Evolutionary conservation across 306 rosid species (phyloP).

Genomic region (Arachis hypogaea): DNA sequence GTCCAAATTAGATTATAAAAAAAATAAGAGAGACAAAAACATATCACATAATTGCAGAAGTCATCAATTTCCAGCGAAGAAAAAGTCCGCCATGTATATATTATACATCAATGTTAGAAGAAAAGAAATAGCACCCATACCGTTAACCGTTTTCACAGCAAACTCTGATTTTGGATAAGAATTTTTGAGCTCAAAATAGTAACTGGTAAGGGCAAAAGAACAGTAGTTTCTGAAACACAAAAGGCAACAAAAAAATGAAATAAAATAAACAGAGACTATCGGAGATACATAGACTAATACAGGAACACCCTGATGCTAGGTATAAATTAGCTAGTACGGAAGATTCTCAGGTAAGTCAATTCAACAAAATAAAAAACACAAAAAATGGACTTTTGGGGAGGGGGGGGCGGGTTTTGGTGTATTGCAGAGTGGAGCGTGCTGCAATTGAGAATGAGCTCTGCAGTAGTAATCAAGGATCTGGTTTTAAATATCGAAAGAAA

Average conservation of each 20-base stretch:
- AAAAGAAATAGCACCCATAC: conserved; percentile 31
- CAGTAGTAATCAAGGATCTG: too few relatives aligned
- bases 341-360: conserved; percentile 29
- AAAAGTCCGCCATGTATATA: neutral
- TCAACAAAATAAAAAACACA: neutral
- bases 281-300: conserved; percentile 9
- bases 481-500: too few relatives aligned
- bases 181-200: conserved; percentile 10
- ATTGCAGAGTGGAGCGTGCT: too few relatives aligned
- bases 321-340: conserved; percentile 20
- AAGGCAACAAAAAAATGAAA: neutral
- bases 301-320: conserved; percentile 22
- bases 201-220: conserved; percentile 39
- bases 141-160: conserved; percentile 1
- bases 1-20: conserved; percentile 1
- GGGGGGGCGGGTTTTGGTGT: too few relatives aligned
- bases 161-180: conserved; percentile 1
- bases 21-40: neutral
- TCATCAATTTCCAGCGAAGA: neutral
- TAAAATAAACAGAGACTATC: conserved; percentile 31
- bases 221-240: conserved; percentile 34
- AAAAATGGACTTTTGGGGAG: too few relatives aligned
- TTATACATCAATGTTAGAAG: neutral
- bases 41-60: conserved; percentile 1
- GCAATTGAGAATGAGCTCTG: too few relatives aligned